Percentiles rank a stretch among this genome's conserved stretches.
Conservation (phyloP, 202 grass and related monocot species). For the Setaria viridis region DNA sequence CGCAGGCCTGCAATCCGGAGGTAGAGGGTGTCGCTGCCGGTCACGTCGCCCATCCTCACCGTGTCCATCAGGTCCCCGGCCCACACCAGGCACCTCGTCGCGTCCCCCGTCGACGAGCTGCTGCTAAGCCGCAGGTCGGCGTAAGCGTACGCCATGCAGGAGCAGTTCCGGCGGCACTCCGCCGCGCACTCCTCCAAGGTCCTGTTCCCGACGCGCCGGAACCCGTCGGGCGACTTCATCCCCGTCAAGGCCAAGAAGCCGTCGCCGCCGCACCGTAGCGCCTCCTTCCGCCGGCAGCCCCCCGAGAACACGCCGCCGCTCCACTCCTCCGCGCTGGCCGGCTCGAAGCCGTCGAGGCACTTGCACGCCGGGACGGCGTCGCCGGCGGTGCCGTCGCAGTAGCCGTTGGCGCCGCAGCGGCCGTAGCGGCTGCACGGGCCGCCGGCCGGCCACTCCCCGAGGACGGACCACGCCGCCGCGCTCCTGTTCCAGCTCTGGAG, state of each 20-base stretch:
- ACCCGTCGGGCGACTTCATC: slow-evolving; percentile 46
- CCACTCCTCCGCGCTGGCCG: neutral
- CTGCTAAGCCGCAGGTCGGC: slow-evolving; percentile 12
- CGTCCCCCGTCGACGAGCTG: neutral
- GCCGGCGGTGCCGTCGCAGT: slow-evolving; percentile 10
- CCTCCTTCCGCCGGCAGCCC: slow-evolving; percentile 39
- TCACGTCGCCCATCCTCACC: neutral
- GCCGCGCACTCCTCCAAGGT: slow-evolving; percentile 24
- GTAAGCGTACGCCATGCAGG: slow-evolving; percentile 47
- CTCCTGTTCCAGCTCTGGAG: slow-evolving; percentile 11
- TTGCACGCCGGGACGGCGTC: slow-evolving; percentile 13
- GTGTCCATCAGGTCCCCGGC: slow-evolving; percentile 30
- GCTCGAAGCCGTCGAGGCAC: slow-evolving; percentile 47
- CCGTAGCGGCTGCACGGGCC: slow-evolving; percentile 26
- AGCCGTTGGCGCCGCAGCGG: slow-evolving; percentile 24
- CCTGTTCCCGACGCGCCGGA: neutral
- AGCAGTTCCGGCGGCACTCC: slow-evolving; percentile 35
- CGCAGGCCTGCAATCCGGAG: slow-evolving; percentile 15
- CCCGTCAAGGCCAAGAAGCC: slow-evolving; percentile 22
- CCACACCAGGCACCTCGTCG: slow-evolving; percentile 50
- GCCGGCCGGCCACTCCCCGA: neutral
- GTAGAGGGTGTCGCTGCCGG: slow-evolving; percentile 37
- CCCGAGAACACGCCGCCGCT: neutral
- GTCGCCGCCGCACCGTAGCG: slow-evolving; percentile 30
- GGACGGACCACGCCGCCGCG: neutral